Base-by-base conservation (phyloP, 2,329 filamentous ascomycete species). In the Penicillium brevicompactum region DNA sequence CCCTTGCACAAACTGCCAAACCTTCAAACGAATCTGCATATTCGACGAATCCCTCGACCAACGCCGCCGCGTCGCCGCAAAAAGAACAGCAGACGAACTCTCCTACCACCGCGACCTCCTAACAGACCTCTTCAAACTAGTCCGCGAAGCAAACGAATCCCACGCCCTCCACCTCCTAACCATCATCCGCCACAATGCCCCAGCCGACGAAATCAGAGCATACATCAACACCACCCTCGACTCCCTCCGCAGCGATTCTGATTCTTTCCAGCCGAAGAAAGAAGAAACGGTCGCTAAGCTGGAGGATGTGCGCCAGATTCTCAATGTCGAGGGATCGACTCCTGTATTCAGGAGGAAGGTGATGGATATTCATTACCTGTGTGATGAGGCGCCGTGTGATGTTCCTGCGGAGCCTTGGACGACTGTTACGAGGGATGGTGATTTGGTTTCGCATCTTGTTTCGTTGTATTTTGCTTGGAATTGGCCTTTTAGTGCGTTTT, bases 401-500 rank as follows among this genome's bases (percentile, higher is more conserved):
- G 72, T 75, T 1, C 73, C 72, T 5, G 73, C 72, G 9, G 53
- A 59, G 47, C 72, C 92, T 8, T 97, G 92, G 92, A 94, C 92
- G 1, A 84, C 79, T 11, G 90, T 95, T 40, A 95, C 90, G 1
- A 80, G 84, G 43, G 90, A 96, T 69, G 79, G 84, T 7, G 83
- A 88, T 49, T 80, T 95, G 41, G 84, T 96, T 58, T 84, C 86
- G 8, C 91, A 96, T 73, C 82, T 96, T 22, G 84, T 96, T 64
- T 91, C 91, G 68, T 88, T 96, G 86, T 96, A 96, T 75, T 96
- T 96, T 74, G 90, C 86, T 64, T 96, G 92, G 87, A 91, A 96
- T 72, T 96, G 96, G 71, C 87, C 90, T 24, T 95, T 92, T 73
- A 95, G 89, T 70, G 85, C 80, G 14, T 79, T 94, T 43, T 92